phyloP scores from a whole-genome alignment of 1,284 basidiomycete genomes.

The Phaffia rhodozyma region DNA sequence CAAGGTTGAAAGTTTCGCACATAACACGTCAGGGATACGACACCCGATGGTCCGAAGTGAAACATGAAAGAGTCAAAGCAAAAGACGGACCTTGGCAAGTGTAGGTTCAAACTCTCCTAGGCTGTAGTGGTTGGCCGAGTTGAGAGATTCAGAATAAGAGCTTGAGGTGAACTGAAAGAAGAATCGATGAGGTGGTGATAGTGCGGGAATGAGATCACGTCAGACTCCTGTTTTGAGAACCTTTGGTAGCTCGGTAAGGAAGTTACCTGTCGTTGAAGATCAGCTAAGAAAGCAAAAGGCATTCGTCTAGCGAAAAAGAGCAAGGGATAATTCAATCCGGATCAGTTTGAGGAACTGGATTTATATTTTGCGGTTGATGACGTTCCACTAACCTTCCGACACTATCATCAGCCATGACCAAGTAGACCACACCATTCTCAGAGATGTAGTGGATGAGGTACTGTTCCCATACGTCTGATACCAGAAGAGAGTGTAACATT shows the following conservation, averaged over 20 bases:
- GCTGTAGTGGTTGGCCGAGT: slow-evolving; percentile 36
- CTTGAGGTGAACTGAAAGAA: slow-evolving; percentile 45
- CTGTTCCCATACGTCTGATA: slow-evolving; percentile 73
- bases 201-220: not conserved
- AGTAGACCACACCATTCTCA: slow-evolving; percentile 69
- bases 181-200: not conserved
- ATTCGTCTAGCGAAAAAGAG: slow-evolving; percentile 48
- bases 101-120: slow-evolving; percentile 36
- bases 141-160: slow-evolving; percentile 36
- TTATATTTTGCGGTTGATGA: slow-evolving; percentile 12
- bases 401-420: slow-evolving; percentile 87
- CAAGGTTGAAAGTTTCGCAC: slow-evolving; percentile 36
- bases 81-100: slow-evolving; percentile 41
- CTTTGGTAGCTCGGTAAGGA: not conserved
- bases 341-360: not conserved
- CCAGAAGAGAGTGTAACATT: not conserved
- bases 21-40: too few species aligned
- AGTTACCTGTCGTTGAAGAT: slow-evolving; percentile 60
- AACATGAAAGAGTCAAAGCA: slow-evolving; percentile 29
- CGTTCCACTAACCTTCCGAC: slow-evolving; percentile 54
- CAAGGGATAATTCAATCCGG: not conserved
- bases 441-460: slow-evolving; percentile 93
- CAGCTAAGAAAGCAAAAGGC: slow-evolving; percentile 85
- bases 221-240: not conserved
- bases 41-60: too few species aligned